These are phyloP conservation scores for Anthracocystis setariae DNA, from an alignment of 1,284 basidiomycete genomes.

Conservation along the genomic window DNA sequence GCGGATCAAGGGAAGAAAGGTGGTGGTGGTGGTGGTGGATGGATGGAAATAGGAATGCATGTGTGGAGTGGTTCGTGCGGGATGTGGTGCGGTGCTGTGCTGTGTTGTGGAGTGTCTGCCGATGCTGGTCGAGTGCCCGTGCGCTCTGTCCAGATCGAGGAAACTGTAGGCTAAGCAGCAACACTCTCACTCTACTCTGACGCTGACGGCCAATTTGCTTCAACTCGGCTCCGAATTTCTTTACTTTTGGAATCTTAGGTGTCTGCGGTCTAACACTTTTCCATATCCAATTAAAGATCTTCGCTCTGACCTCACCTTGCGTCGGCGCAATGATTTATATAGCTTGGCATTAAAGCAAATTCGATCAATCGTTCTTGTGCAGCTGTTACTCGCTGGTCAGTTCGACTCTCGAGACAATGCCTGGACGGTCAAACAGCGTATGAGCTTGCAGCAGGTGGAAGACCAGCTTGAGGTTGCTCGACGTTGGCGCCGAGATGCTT, in stretches of 20 bases:
- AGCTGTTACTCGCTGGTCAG: too few species aligned
- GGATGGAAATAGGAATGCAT: slow-evolving; percentile 2
- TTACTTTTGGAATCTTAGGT: neutral
- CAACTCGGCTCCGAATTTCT: slow-evolving; percentile 4
- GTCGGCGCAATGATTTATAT: neutral
- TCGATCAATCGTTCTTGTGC: too few species aligned
- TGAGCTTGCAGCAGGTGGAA: too few species aligned
- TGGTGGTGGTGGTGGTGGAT: neutral
- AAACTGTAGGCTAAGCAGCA: too few species aligned
- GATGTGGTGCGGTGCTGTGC: neutral
- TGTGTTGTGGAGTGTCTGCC: slow-evolving; percentile 2
- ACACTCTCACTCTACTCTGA: too few species aligned
- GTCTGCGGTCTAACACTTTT: neutral
- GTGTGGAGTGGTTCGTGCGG: slow-evolving; percentile 1
- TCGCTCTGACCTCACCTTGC: neutral
- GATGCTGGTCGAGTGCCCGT: slow-evolving; percentile 4
- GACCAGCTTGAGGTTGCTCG: too few species aligned
- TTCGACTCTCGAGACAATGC: too few species aligned
- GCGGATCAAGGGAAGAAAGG: neutral
- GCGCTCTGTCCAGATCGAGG: slow-evolving; percentile 5
- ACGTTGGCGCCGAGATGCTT: too few species aligned
- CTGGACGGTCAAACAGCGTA: too few species aligned
- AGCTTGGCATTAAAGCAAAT: too few species aligned
- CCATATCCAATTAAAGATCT: neutral
- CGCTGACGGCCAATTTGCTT: slow-evolving; percentile 1